Percentiles rank a stretch among this genome's conserved stretches.
These are phyloP conservation scores for Colletotrichum phormii DNA, from an alignment of 2,329 filamentous ascomycete genomes.

Conservation along the genomic window DNA sequence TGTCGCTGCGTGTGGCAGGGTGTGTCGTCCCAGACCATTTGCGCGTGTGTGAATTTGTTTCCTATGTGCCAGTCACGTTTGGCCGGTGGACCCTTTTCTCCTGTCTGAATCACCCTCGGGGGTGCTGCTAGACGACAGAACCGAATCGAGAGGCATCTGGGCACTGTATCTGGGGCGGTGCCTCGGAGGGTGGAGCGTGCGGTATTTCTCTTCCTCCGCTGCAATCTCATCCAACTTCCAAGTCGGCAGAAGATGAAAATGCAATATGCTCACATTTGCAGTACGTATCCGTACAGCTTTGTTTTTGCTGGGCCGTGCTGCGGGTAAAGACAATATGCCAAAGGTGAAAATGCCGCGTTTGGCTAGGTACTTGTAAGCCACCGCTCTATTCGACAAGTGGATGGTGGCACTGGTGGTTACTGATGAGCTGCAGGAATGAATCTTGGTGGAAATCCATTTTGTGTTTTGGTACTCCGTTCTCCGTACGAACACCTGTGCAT, in stretches of 20 bases:
- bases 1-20: neutral
- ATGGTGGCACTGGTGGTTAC: neutral
- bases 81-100: conserved; percentile 11
- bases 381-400: neutral
- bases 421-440: conserved; percentile 9
- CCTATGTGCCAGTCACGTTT: conserved; percentile 16
- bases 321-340: conserved; percentile 9
- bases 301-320: conserved; percentile 19
- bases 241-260: neutral
- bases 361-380: neutral
- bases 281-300: neutral
- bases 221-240: conserved; percentile 27
- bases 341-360: conserved; percentile 31
- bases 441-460: neutral
- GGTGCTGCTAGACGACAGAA: conserved; percentile 6
- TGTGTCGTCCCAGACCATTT: neutral
- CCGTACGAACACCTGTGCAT: too few relatives aligned
- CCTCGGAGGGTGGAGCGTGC: conserved; percentile 23
- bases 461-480: neutral
- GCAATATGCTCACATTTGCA: neutral
- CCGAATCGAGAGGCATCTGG: neutral
- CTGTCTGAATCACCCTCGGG: neutral
- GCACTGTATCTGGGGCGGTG: conserved; percentile 25
- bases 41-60: neutral
- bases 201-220: conserved; percentile 31